Evolutionary conservation across 768 basidiomycete species (phyloP).

Genomic region (Phaffia australis): DNA sequence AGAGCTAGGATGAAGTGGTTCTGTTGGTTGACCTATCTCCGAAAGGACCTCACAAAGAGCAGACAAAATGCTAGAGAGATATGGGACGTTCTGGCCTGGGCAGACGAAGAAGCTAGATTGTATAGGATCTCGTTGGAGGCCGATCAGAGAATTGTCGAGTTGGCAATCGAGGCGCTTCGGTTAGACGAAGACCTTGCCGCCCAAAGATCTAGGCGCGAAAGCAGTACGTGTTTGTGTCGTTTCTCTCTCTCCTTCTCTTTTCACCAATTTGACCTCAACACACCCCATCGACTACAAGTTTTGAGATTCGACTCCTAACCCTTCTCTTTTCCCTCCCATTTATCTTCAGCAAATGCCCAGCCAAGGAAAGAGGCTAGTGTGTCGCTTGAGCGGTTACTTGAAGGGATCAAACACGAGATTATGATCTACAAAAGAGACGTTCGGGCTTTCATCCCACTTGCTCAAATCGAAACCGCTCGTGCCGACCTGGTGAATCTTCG

Average conservation of each 20-base stretch:
- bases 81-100: constrained; percentile 17
- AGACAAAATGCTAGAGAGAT: not conserved
- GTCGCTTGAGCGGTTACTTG: too few relatives aligned
- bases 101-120: constrained; percentile 15
- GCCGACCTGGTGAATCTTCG: not conserved
- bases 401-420: too few relatives aligned
- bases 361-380: too few relatives aligned
- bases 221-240: not conserved
- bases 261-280: not conserved
- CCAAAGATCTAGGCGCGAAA: not conserved
- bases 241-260: not conserved
- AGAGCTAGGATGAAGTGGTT: constrained; percentile 13
- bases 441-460: not conserved
- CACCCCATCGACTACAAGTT: not conserved
- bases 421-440: not conserved
- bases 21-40: not conserved
- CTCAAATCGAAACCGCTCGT: too few relatives aligned
- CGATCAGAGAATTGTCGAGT: constrained; percentile 2
- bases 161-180: not conserved
- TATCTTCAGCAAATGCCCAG: too few relatives aligned
- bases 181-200: not conserved
- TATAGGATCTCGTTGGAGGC: constrained; percentile 5
- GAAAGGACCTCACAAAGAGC: not conserved
- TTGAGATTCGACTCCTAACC: not conserved
- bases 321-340: not conserved